These are phyloP conservation scores for Plasmodium berghei DNA, from an alignment of 169 alveolate genomes.

Conservation along the genomic window DNA sequence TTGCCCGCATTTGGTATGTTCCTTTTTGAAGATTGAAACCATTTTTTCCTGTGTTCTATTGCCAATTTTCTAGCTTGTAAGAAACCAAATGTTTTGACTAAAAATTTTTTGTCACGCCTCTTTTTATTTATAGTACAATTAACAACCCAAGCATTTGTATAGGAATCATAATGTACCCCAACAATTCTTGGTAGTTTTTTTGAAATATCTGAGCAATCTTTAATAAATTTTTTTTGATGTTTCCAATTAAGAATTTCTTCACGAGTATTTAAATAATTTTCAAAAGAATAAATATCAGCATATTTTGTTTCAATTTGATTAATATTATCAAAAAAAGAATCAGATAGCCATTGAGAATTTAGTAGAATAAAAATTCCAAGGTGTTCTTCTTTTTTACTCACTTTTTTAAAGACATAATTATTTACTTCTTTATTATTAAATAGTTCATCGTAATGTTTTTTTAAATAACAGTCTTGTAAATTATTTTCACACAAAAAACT, in stretches of 20 bases:
- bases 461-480: constrained; percentile 58
- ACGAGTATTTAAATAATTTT: constrained; percentile 43
- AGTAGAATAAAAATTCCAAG: constrained; percentile 47
- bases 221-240: constrained; percentile 43
- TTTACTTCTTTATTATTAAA: constrained; percentile 44
- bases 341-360: constrained; percentile 65
- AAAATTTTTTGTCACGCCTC: constrained; percentile 67
- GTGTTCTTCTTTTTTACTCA: constrained; percentile 59
- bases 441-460: constrained; percentile 29
- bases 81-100: constrained; percentile 62
- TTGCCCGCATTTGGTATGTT: not conserved
- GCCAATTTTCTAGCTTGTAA: constrained; percentile 76
- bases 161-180: constrained; percentile 75
- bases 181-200: constrained; percentile 42
- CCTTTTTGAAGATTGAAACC: constrained; percentile 24
- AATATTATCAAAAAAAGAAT: constrained; percentile 56
- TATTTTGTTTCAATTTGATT: constrained; percentile 59
- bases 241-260: constrained; percentile 68
- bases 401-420: constrained; percentile 30
- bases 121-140: constrained; percentile 33
- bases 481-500: constrained; percentile 42
- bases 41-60: constrained; percentile 54
- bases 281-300: constrained; percentile 60
- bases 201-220: constrained; percentile 47
- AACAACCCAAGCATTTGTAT: constrained; percentile 77